These are phyloP conservation scores for Aspergillus transmontanensis DNA, from an alignment of 2,329 filamentous ascomycete species.

Conservation along the genomic window DNA sequence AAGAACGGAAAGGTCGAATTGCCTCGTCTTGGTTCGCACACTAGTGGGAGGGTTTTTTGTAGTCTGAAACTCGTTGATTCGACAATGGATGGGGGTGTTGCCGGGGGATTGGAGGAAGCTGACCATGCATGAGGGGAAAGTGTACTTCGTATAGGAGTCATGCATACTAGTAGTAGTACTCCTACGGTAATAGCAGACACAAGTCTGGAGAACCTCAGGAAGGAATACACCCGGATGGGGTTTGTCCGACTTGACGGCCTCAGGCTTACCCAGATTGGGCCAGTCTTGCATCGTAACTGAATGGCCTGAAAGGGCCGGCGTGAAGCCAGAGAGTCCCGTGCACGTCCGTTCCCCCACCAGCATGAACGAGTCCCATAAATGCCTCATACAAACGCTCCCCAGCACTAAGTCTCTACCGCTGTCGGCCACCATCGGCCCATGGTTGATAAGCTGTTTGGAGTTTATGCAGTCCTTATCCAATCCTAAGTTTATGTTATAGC, in stretches of 20 bases:
- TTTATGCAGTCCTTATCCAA: constrained; percentile 2
- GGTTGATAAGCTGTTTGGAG: constrained; percentile 2
- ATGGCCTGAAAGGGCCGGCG: constrained; percentile 2
- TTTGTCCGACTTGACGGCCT: constrained; percentile 5
- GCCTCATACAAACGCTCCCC: constrained; percentile 23
- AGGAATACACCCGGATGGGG: not conserved
- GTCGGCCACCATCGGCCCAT: constrained; percentile 8
- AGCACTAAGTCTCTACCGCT: not conserved
- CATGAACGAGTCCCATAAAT: constrained; percentile 17
- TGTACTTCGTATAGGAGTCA: not conserved
- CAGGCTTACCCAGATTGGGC: constrained; percentile 12
- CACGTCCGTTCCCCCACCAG: not conserved
- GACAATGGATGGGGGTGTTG: not conserved
- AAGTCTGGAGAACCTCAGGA: not conserved
- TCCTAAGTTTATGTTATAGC: constrained; percentile 3
- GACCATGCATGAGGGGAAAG: not conserved
- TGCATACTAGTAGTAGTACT: too few relatives aligned
- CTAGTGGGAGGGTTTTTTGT: not conserved
- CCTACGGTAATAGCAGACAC: not conserved
- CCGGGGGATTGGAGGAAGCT: not conserved
- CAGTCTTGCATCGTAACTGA: constrained; percentile 5
- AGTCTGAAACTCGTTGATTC: constrained; percentile 1
- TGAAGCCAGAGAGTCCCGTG: constrained; percentile 5
- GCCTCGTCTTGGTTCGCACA: constrained; percentile 4
- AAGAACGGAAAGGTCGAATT: not conserved